phyloP scores from a whole-genome alignment of 2,329 filamentous ascomycete genomes.

The Arthrocladium fulminans region DNA sequence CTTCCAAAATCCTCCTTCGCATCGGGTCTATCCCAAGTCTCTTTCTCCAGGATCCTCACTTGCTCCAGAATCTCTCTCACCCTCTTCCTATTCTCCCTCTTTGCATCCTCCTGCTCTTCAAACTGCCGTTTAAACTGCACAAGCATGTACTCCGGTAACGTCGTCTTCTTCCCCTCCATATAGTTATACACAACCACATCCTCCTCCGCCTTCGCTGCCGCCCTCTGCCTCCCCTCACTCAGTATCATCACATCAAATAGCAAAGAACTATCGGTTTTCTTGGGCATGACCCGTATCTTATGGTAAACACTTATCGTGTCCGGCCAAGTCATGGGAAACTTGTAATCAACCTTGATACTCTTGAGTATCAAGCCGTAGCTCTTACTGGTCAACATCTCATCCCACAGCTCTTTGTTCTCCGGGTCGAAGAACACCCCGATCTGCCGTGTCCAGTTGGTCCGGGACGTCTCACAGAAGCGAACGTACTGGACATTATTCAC shows the following conservation, averaged over 20 bases:
- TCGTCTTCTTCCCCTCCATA: constrained; percentile 45
- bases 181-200: constrained; percentile 77
- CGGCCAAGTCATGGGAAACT: constrained; percentile 79
- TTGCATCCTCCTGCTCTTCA: constrained; percentile 53
- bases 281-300: constrained; percentile 54
- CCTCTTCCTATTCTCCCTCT: constrained; percentile 42
- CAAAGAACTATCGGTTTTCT: constrained; percentile 44
- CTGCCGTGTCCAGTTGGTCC: constrained; percentile 69
- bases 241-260: constrained; percentile 56
- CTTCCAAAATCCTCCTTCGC: constrained; percentile 62
- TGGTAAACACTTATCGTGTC: constrained; percentile 78
- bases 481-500: constrained; percentile 83
- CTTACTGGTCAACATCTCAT: constrained; percentile 56
- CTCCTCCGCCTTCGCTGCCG: constrained; percentile 66
- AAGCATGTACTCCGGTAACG: constrained; percentile 53
- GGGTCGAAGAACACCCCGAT: constrained; percentile 57
- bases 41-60: constrained; percentile 56
- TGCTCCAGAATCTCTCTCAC: constrained; percentile 50
- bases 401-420: constrained; percentile 55
- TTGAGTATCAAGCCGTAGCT: constrained; percentile 66
- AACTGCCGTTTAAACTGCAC: constrained; percentile 52
- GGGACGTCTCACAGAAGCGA: constrained; percentile 70
- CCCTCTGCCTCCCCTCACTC: constrained; percentile 63
- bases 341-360: constrained; percentile 74
- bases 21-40: constrained; percentile 63